Evolutionary conservation across 306 rosid genomes (phyloP), one percentile per base, ranked within the genome.

Genomic region (Macrotyloma uniflorum): DNA sequence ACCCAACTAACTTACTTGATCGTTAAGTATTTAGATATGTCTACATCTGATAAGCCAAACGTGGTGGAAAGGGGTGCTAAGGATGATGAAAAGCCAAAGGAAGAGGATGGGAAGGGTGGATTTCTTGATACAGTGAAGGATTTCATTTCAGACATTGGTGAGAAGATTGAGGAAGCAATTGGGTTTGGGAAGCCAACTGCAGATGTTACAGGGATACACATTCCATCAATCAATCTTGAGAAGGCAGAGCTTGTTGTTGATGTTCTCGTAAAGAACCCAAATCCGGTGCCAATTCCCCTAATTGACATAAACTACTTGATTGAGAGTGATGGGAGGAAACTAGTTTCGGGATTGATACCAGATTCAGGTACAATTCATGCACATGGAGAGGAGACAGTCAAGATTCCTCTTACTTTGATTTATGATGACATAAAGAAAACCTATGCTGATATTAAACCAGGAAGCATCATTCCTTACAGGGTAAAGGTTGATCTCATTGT

Each of bases 181-280:
- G 93, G 97, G 46, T 93, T 93, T 12, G 95, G 97, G 42, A 93
- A 89, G 75, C 98, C 98, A 11, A 89, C 91, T 2, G 98, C 97
- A 0, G 95, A 93, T 80, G 91, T 93, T 8, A 6, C 87, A 1
- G 95, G 26, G 0, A 74, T 93, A 64, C 97, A 88, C 79, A 74
- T 93, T 77, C 87, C 93, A 18, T 20, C n/a, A 20, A 93, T 93
- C 28, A 91, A 75, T 78, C 89, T 93, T 4, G 87, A 93, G 14
- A 86, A 71, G 72, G 97, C 86, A 0, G 97, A 91, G 2, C 57
- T 93, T 20, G 88, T 91, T 49, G 87, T 91, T 49, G 98, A 93
- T 76, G 80, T 93, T 74, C 90, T 91, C 19, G 76, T 93, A 32
- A 93, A 88, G 73, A 93, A 93, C 75, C 98, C 95, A 0, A 93